A percentile compares a stretch with the other conserved stretches of the same genome.
These are phyloP conservation scores for Ustilago cynodontis DNA, from an alignment of 1,284 basidiomycete species.

Conservation along the genomic window DNA sequence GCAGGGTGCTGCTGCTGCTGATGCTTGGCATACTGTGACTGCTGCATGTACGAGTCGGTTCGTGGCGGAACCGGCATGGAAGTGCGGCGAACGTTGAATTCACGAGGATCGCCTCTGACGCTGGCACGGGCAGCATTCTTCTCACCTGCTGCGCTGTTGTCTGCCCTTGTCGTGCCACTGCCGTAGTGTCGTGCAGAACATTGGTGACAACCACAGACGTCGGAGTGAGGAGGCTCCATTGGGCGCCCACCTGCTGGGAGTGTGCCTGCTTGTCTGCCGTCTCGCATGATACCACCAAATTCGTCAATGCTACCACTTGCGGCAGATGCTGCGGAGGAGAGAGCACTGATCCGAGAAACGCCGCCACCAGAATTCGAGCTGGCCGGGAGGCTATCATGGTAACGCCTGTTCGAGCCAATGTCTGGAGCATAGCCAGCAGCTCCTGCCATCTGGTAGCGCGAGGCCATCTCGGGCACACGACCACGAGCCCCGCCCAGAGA, in stretches of 20 bases:
- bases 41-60: conserved; percentile 8
- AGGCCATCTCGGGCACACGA: conserved; percentile 56
- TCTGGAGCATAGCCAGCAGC: conserved; percentile 21
- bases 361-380: conserved; percentile 10
- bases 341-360: conserved; percentile 20
- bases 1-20: conserved; percentile 19
- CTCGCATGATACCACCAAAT: conserved; percentile 26
- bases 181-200: conserved; percentile 58
- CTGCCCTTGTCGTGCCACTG: conserved; percentile 15
- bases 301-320: conserved; percentile 22
- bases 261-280: conserved; percentile 1
- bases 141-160: not conserved
- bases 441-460: conserved; percentile 35
- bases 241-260: conserved; percentile 11
- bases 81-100: conserved; percentile 32
- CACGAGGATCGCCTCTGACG: conserved; percentile 19
- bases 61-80: conserved; percentile 35
- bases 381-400: conserved; percentile 45
- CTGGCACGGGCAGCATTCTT: not conserved
- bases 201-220: conserved; percentile 60
- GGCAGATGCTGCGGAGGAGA: conserved; percentile 19
- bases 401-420: conserved; percentile 14
- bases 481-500: conserved; percentile 22
- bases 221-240: conserved; percentile 51
- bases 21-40: conserved; percentile 13